Evolutionary conservation across 2,329 filamentous ascomycete species (phyloP).

Genomic region (Fusarium bulbicola): DNA sequence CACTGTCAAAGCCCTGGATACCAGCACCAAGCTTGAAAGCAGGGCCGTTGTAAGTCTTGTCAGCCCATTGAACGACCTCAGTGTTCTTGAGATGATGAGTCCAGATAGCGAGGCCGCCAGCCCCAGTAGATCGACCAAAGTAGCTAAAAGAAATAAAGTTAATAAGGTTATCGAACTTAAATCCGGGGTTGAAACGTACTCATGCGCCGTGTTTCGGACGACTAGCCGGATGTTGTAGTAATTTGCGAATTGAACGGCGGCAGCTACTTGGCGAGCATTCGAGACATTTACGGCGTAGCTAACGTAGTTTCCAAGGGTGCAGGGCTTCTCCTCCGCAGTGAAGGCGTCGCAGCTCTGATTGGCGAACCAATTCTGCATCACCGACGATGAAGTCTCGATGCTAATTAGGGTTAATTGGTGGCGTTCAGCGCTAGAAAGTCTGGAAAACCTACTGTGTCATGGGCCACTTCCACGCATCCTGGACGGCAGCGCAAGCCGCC

Average conservation of each 20-base stretch:
- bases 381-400: conserved; percentile 49
- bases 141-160: conserved; percentile 13
- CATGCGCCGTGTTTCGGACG: conserved; percentile 47
- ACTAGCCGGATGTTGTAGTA: conserved; percentile 50
- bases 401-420: conserved; percentile 29
- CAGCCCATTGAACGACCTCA: conserved; percentile 44
- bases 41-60: background rate
- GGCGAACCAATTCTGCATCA: conserved; percentile 52
- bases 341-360: conserved; percentile 53
- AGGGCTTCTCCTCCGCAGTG: conserved; percentile 49
- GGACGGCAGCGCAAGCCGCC: conserved; percentile 53
- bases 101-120: conserved; percentile 52
- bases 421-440: background rate
- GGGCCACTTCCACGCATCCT: conserved; percentile 54
- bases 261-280: conserved; percentile 43
- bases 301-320: conserved; percentile 55
- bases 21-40: conserved; percentile 57
- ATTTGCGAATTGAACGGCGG: conserved; percentile 50
- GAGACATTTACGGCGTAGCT: conserved; percentile 51
- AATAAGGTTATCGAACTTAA: background rate
- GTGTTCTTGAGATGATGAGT: conserved; percentile 53
- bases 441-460: conserved; percentile 53
- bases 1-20: conserved; percentile 58
- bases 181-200: background rate
- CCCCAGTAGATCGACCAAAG: conserved; percentile 50